These are phyloP conservation scores for Tillandsia fasciculata DNA, from an alignment of 176 grass and related monocot species.

Conservation along the genomic window DNA sequence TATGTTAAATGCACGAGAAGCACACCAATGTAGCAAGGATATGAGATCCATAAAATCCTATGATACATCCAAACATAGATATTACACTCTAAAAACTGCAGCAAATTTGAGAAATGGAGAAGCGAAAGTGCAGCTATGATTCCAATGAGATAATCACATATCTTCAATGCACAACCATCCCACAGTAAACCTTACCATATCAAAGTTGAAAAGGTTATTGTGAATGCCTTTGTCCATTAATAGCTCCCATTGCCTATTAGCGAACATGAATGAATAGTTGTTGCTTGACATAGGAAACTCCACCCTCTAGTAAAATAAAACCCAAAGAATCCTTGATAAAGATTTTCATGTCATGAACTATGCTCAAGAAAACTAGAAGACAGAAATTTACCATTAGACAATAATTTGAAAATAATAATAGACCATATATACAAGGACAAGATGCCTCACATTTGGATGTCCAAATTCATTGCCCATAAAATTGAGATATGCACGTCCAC, in stretches of 20 bases:
- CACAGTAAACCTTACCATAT: constrained; percentile 44
- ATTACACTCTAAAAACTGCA: not conserved
- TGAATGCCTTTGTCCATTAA: constrained; percentile 53
- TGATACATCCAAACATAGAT: not conserved
- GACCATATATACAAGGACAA: not conserved
- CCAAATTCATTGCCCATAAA: constrained; percentile 99
- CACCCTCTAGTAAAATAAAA: constrained; percentile 50
- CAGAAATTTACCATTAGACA: not conserved
- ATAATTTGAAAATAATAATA: not conserved
- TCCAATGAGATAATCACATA: not conserved
- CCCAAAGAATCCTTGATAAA: constrained; percentile 12
- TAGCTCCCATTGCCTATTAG: constrained; percentile 76
- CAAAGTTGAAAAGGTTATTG: constrained; percentile 61
- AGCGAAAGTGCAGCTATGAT: not conserved
- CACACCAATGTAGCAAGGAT: not conserved
- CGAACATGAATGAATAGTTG: constrained; percentile 59
- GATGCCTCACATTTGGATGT: constrained; percentile 66
- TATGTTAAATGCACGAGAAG: too few relatives aligned
- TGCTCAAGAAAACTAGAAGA: not conserved
- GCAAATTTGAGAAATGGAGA: not conserved
- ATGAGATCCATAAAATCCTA: not conserved
- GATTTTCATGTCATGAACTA: not conserved
- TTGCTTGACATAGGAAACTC: constrained; percentile 96
- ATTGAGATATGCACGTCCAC: constrained; percentile 68
- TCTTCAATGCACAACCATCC: not conserved